These are phyloP conservation scores for Euclidium syriacum DNA, from an alignment of 345 rosid species.

Conservation along the genomic window DNA sequence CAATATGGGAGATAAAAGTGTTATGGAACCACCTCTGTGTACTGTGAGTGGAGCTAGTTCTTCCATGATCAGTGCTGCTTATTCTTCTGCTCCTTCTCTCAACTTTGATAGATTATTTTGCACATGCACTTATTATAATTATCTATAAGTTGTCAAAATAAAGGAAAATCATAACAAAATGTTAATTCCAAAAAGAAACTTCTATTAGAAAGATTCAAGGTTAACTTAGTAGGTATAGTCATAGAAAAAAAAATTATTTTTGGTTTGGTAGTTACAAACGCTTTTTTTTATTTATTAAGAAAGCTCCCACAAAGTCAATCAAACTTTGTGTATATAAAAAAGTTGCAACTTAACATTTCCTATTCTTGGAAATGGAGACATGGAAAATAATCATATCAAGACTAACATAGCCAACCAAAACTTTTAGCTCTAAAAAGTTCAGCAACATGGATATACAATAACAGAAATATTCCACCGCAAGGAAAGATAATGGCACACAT, in stretches of 20 bases:
- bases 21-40: conserved; percentile 73
- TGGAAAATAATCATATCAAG: neutral
- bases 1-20: neutral
- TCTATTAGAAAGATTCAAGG: conserved; percentile 24
- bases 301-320: conserved; percentile 25
- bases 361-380: neutral
- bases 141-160: conserved; percentile 45
- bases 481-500: conserved; percentile 26
- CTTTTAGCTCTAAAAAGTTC: neutral
- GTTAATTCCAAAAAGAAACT: neutral
- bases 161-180: neutral
- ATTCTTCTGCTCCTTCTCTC: conserved; percentile 91
- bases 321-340: neutral
- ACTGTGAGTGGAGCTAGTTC: conserved; percentile 55
- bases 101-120: conserved; percentile 79
- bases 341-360: neutral
- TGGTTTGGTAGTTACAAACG: conserved; percentile 19
- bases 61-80: conserved; percentile 96
- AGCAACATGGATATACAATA: neutral
- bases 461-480: no score
- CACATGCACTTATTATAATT: conserved; percentile 90
- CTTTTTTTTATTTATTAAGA: no score
- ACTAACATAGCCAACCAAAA: neutral
- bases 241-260: neutral
- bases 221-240: conserved; percentile 3